Conservation (phyloP, 176 grass and related monocot species). For the Raddia distichophylla region DNA sequence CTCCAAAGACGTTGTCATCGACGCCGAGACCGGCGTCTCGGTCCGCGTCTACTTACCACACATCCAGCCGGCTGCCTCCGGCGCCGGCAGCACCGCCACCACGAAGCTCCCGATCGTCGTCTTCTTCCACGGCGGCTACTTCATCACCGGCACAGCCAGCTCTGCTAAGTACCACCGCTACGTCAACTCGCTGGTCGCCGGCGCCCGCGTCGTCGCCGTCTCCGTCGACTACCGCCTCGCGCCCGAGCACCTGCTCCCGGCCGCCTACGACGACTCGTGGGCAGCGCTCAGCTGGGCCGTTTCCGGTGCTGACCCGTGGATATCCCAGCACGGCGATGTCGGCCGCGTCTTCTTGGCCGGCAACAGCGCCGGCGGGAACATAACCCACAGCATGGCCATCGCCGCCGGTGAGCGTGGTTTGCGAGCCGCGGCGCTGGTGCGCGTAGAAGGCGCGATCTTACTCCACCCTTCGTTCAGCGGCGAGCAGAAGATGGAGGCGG, state of each 20-base stretch:
- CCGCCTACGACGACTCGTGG: conserved; percentile 62
- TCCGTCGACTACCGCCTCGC: conserved; percentile 89
- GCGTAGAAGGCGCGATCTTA: conserved; percentile 34
- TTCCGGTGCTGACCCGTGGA: conserved; percentile 51
- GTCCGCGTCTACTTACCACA: conserved; percentile 39
- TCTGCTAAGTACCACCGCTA: conserved; percentile 29
- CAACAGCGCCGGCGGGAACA: conserved; percentile 69
- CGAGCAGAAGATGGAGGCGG: conserved; percentile 22
- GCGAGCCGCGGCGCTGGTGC: not conserved
- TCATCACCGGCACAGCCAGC: conserved; percentile 47
- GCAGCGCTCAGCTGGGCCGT: conserved; percentile 54
- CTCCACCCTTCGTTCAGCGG: conserved; percentile 46
- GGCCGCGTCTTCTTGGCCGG: conserved; percentile 60
- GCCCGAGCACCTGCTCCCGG: conserved; percentile 80
- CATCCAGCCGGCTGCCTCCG: not conserved
- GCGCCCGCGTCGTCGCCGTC: conserved; percentile 45
- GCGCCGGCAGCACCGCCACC: too few species aligned
- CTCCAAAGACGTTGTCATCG: conserved; percentile 48
- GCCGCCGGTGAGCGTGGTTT: conserved; percentile 5
- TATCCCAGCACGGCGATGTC: conserved; percentile 56
- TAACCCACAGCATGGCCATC: conserved; percentile 56
- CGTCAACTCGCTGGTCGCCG: conserved; percentile 47
- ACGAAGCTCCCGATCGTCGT: conserved; percentile 47
- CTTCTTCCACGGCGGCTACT: conserved; percentile 69
- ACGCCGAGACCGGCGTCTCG: conserved; percentile 35